A percentile compares a stretch with the other conserved stretches of the same genome.
Evolutionary conservation across 495 filamentous ascomycete species (phyloP).

Genomic region (Astrothelium macrocarpum): DNA sequence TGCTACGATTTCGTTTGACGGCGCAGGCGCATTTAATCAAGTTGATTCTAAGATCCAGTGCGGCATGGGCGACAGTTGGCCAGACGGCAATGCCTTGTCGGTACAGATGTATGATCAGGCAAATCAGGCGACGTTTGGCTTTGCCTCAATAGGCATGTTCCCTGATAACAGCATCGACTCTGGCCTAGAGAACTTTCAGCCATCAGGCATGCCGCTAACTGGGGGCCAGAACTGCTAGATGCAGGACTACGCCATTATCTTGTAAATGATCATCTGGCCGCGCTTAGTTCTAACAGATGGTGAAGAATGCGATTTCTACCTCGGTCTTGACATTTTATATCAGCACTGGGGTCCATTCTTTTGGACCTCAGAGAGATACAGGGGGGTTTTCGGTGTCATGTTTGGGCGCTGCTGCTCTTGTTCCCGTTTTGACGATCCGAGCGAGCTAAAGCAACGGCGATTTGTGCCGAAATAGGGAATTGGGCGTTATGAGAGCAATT

Average conservation of each 20-base stretch:
- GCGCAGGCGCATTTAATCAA: not conserved
- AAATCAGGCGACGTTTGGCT: not conserved
- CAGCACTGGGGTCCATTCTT: not conserved
- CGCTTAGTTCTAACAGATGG: not conserved
- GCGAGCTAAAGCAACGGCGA: not conserved
- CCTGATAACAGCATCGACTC: not conserved
- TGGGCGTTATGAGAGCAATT: too few relatives aligned
- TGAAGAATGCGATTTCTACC: not conserved
- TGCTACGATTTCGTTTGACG: not conserved
- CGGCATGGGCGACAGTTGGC: not conserved
- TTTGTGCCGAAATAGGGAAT: not conserved
- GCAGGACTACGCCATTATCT: not conserved
- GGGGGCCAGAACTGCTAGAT: not conserved
- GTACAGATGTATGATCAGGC: not conserved
- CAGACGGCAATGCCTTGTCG: not conserved
- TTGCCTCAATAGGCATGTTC: not conserved
- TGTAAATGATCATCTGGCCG: not conserved
- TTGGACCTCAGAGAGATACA: not conserved
- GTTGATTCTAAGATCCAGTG: not conserved
- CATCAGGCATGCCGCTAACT: not conserved
- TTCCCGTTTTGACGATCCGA: not conserved
- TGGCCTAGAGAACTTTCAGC: not conserved
- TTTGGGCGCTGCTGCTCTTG: not conserved
- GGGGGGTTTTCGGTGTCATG: not conserved
- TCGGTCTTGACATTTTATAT: not conserved